Conservation (phyloP, 1,284 basidiomycete genomes). For the Cryptococcus jaspeensis region DNA sequence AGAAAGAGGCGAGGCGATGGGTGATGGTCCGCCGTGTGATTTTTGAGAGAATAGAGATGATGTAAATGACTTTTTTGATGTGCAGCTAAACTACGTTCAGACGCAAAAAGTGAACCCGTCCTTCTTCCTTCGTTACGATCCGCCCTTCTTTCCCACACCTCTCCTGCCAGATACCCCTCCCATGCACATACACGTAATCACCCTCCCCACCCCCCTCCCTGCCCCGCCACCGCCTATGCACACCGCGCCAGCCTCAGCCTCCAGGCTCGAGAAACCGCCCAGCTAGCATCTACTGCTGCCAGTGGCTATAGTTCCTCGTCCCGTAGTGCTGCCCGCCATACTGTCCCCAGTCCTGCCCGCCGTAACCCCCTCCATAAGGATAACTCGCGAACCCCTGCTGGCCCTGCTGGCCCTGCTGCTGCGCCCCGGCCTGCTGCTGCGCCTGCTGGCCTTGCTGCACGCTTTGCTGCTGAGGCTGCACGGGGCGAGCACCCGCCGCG, state of each 20-base stretch:
- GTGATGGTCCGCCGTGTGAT: neutral
- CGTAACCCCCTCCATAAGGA: slow-evolving; percentile 28
- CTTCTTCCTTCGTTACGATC: neutral
- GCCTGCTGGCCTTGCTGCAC: slow-evolving; percentile 19
- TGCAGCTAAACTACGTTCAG: too few relatives aligned
- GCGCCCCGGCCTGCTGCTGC: slow-evolving; percentile 16
- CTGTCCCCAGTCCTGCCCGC: slow-evolving; percentile 33
- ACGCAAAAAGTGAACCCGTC: too few relatives aligned
- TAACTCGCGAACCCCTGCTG: slow-evolving; percentile 21
- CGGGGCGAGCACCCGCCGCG: neutral
- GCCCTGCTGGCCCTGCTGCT: slow-evolving; percentile 1
- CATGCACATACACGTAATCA: too few relatives aligned
- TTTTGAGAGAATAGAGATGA: neutral
- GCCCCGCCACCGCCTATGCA: too few relatives aligned
- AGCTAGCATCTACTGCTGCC: slow-evolving; percentile 24
- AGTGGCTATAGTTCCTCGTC: slow-evolving; percentile 28
- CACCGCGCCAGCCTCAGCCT: too few relatives aligned
- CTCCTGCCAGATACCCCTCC: too few relatives aligned
- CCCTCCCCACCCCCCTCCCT: too few relatives aligned
- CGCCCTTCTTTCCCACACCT: too few relatives aligned
- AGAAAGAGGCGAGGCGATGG: too few relatives aligned
- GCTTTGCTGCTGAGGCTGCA: slow-evolving; percentile 16
- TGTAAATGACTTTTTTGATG: too few relatives aligned
- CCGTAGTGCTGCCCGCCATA: slow-evolving; percentile 25
- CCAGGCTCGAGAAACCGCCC: too few relatives aligned